Evolutionary conservation across 768 basidiomycete species (phyloP), one percentile per base, ranked within the genome.

Genomic region (Cystofilobasidium capitatum): DNA sequence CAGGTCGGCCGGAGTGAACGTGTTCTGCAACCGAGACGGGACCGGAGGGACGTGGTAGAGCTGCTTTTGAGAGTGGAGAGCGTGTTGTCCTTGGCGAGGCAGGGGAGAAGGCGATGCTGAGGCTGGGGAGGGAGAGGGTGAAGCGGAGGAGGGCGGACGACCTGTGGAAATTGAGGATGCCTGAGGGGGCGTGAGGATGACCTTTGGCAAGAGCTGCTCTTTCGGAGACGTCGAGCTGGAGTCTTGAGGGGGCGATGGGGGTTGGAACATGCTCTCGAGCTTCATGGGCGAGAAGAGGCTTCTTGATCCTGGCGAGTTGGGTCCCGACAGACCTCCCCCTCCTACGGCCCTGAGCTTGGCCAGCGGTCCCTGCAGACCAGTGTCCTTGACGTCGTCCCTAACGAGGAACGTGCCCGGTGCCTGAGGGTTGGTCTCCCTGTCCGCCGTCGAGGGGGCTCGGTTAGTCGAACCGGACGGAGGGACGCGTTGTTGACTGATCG

Each of bases 191-290:
- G 60, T 51, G 65, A 68, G 40, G 54, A 40, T 51, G 64, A 39
- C 45, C 66, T 61, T 65, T 69, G 70, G 37, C 70, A 0, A 77
- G 77, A 8, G 72, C 73, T 62, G 77, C 75, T 37, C 71, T 3
- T 70, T 70, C 49, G 69, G 47, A 0, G 45, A 35, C 61, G 65
- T 60, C 57, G 26, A 62, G 51, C 59, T 58, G 71, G 66, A 76
- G 47, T 73, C 58, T 42, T 63, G 69, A 71, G 72, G 76, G 73
- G 89, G 89, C 9, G 90, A 89, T 0, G 92, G 92, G 10, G 92
- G 92, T 70, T 93, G 88, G 71, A 94, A 96, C 89, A 96, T 91
- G 64, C 82, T 83, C 77, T 96, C 91, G 12, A 96, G 81, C 31
- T 87, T 86, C 63, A 91, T 76, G 0, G 91, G 90, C 64, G 86